phyloP scores from a whole-genome alignment of 1,284 basidiomycete genomes.

The Retiboletus flavoniger region DNA sequence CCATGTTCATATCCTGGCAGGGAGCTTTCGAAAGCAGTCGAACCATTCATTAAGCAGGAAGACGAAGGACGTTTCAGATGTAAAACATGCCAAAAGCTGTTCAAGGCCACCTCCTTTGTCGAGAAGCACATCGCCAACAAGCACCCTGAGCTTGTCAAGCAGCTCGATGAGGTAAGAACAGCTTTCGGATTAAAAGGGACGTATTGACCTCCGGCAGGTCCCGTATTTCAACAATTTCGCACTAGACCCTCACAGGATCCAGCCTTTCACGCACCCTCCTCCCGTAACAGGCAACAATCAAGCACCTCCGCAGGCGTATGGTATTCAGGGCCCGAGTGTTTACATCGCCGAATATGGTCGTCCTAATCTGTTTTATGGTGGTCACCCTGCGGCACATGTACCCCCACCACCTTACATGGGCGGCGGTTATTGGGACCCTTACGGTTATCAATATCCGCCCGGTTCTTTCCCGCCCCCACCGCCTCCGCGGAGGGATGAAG shows the following conservation, averaged over 20 bases:
- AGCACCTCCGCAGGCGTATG: conserved; percentile 76
- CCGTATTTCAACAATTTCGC: conserved; percentile 92
- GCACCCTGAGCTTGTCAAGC: conserved; percentile 76
- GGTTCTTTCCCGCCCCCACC: conserved; percentile 38
- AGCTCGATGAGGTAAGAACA: conserved; percentile 67
- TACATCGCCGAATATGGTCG: conserved; percentile 49
- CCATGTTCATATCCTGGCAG: conserved; percentile 40
- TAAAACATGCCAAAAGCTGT: conserved; percentile 91
- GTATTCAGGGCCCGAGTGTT: conserved; percentile 59
- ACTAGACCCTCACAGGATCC: conserved; percentile 87
- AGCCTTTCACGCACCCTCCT: conserved; percentile 79
- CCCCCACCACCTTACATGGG: conserved; percentile 47
- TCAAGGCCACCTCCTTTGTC: conserved; percentile 93
- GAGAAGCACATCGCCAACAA: conserved; percentile 93
- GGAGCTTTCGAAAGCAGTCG: conserved; percentile 75
- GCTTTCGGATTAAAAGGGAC: conserved; percentile 14
- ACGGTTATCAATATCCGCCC: conserved; percentile 42
- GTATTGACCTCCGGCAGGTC: conserved; percentile 49
- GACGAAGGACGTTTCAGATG: conserved; percentile 94
- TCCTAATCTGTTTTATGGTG: conserved; percentile 44
- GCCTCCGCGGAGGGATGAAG: conserved; percentile 55
- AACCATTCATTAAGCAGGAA: conserved; percentile 85
- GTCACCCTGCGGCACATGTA: conserved; percentile 40
- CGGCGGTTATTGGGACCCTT: conserved; percentile 56
- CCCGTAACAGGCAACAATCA: conserved; percentile 60